Conservation (phyloP, 1,139 yeast genomes). For the Suhomyces wounanorum region DNA sequence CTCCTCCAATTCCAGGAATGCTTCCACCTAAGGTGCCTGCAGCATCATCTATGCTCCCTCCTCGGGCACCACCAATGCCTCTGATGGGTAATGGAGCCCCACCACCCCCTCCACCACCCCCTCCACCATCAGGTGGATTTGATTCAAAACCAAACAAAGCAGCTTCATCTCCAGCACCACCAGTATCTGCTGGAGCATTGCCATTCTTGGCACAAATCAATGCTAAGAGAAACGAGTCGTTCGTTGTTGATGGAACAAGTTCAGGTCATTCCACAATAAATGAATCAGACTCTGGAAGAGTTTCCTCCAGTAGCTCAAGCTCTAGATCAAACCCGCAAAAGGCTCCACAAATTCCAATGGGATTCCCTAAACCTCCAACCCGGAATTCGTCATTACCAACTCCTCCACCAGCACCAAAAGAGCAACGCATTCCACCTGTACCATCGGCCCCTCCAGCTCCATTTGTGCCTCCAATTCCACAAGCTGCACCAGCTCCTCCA, state of each 20-base stretch:
- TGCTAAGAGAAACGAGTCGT: slow-evolving; percentile 38
- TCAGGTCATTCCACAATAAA: slow-evolving; percentile 18
- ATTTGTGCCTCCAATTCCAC: slow-evolving; percentile 11
- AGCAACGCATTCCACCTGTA: neutral
- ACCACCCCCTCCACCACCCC: slow-evolving; percentile 22
- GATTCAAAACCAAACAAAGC: neutral
- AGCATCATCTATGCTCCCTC: slow-evolving; percentile 9
- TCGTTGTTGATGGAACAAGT: slow-evolving; percentile 36
- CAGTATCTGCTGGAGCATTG: slow-evolving; percentile 27
- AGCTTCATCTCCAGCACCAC: slow-evolving; percentile 7
- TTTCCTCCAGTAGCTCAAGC: slow-evolving; percentile 11
- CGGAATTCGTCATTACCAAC: slow-evolving; percentile 12
- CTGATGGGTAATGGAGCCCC: slow-evolving; percentile 15
- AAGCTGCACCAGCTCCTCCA: slow-evolving; percentile 16
- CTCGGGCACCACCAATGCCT: slow-evolving; percentile 15
- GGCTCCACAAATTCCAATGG: slow-evolving; percentile 13
- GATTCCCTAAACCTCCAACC: slow-evolving; percentile 10
- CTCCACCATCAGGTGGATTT: slow-evolving; percentile 17
- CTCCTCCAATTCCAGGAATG: slow-evolving; percentile 11
- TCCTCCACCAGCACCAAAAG: slow-evolving; percentile 13
- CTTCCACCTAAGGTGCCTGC: slow-evolving; percentile 12
- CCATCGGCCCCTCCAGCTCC: slow-evolving; percentile 7
- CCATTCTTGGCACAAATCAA: slow-evolving; percentile 48
- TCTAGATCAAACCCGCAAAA: slow-evolving; percentile 13
- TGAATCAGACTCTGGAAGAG: slow-evolving; percentile 1